Evolutionary conservation across 2,329 filamentous ascomycete species (phyloP), one percentile per base, ranked within the genome.

Genomic region (Ceratocystis variospora): DNA sequence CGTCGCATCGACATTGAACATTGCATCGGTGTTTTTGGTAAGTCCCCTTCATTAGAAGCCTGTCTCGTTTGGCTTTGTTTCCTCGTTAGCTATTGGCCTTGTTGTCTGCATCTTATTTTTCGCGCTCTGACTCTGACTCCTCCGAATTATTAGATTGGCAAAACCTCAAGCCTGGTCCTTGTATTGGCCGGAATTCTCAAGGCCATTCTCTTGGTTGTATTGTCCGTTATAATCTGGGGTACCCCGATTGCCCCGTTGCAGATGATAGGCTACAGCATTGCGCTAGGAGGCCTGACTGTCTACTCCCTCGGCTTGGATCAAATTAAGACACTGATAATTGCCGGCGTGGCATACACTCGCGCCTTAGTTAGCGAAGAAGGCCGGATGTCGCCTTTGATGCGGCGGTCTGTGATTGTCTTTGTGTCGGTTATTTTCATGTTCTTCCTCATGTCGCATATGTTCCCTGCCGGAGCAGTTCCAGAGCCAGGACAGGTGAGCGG

Each of bases 111-210:
- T 62, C 15, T 12, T 8, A 3, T 50, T 17, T 28, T 62, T 66
- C 57, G 64, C 50, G 41, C 25, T 12, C 48, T 17, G 5, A 62
- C 5, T 25, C 22, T 25, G 8, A 59, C 53, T 15, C 37, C 2
- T 50, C 19, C 19, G n/a, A 4, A 5, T 19, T 17, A 31, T 64
- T 71, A 93, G 88, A 95, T 95, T 72, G 89, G 90, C 74, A 91
- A 89, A 77, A 95, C 90, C 6, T 95, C 90, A 1, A 88, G 88
- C 66, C 83, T 95, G 63, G 89, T 92, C 71, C 87, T 95, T 77
- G 91, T 89, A 44, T 83, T 95, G 28, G 91, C 87, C 68, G 89
- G 90, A 74, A 90, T 95, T 70, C 83, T 94, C 72, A 95, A 95
- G 77, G 89, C 91, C 75, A 92, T 95, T 68, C 83, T 95, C 67